Base-by-base conservation (phyloP, 169 alveolate species). In the Plasmodium gonderi region DNA sequence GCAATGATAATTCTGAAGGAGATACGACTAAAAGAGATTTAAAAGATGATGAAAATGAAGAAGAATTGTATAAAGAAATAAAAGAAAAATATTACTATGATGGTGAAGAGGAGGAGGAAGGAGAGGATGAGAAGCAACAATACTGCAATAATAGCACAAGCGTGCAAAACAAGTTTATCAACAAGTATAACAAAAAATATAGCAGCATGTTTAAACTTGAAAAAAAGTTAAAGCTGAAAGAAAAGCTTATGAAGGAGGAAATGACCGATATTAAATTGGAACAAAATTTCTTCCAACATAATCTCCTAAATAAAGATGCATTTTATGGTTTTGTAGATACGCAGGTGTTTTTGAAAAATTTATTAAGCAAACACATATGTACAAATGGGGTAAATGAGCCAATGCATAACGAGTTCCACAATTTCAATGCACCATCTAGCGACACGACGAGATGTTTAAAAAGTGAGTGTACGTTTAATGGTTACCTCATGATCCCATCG, bases 11-110 rank as follows among this genome's bases (percentile, higher is more conserved):
- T 9, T 47, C 64, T 5, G 92, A 91, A n/a, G 80, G 75, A 7
- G 17, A 72, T 12, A 51, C 38, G 11, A 72, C 36, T 14, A 69
- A 80, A 33, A 72, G 64, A 26, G 91, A 82, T 45, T 68, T 74
- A 20, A 78, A 90, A 0, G 89, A 69, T 20, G 93, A 75, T 14
- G 95, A 38, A 40, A 36, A 74, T 38, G 83, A 60, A 64, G 92
- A 85, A 60, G 92, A 85, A 45, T 9, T 85, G 81, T 60, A 94
- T 74, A 44, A 81, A 51, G 87, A 85, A 36, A 51, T 83, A 14
- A 83, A 74, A 54, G 92, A 85, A 77, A 74, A 38, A 49, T 89
- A 89, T 91, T 78, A 79, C 80, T 81, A 78, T 67, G 79, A 80
- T 82, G 90, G 90, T 77, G 51, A 83, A 29, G 81, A 91, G 76